A percentile compares a stretch with the other conserved stretches of the same genome.
These are phyloP conservation scores for Macrolepiota albuminosa DNA, from an alignment of 768 basidiomycete species.

Conservation along the genomic window DNA sequence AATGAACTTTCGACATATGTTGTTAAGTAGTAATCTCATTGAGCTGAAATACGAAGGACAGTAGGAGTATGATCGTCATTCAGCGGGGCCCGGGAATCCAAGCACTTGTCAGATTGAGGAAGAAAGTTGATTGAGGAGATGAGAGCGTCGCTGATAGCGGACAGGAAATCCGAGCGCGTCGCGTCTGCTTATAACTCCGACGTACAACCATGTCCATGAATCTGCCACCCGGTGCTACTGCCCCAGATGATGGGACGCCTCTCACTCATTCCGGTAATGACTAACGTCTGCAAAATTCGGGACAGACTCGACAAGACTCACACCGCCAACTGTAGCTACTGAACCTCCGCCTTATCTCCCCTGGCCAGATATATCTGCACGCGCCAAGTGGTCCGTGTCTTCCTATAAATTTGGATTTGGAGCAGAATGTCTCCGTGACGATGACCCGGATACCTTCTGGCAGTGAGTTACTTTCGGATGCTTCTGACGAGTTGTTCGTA, in stretches of 20 bases:
- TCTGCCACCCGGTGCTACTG: conserved; percentile 15
- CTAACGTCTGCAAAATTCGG: background rate
- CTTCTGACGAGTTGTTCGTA: background rate
- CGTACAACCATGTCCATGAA: conserved; percentile 16
- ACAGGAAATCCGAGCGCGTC: background rate
- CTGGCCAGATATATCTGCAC: conserved; percentile 82
- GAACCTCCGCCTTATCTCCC: conserved; percentile 53
- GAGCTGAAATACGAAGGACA: too few relatives aligned
- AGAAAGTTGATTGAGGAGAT: too few relatives aligned
- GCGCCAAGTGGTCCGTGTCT: conserved; percentile 95
- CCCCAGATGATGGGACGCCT: conserved; percentile 26
- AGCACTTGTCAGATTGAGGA: too few relatives aligned
- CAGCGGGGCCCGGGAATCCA: too few relatives aligned
- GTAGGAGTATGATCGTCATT: too few relatives aligned
- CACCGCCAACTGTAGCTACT: conserved; percentile 20
- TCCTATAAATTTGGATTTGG: conserved; percentile 97
- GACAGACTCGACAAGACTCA: conserved; percentile 1
- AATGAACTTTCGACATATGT: too few relatives aligned
- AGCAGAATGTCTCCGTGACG: conserved; percentile 85
- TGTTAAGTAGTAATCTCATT: too few relatives aligned
- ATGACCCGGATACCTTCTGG: conserved; percentile 93
- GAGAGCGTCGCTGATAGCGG: too few relatives aligned
- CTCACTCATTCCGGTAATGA: conserved; percentile 32
- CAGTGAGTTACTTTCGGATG: conserved; percentile 60
- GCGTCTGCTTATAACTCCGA: background rate